Evolutionary conservation across 192 early-diverging fungal genomes (phyloP).

Genomic region (Gryganskiella cystojenkinii): DNA sequence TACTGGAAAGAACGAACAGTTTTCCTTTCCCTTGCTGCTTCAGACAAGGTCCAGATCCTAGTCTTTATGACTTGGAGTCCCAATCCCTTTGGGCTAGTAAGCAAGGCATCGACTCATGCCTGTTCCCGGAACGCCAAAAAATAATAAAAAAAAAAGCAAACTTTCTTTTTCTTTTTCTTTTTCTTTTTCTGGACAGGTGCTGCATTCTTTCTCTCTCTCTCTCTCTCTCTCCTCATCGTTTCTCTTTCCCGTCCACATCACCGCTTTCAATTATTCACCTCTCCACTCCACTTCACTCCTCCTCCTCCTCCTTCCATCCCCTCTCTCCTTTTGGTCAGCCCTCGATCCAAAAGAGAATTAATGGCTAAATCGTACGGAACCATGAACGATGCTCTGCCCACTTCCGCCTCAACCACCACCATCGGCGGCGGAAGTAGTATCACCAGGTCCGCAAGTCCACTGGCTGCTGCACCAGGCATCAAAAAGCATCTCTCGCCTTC

Average conservation of each 20-base stretch:
- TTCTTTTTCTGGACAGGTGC: too few species aligned
- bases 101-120: too few species aligned
- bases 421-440: not conserved
- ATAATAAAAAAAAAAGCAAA: too few species aligned
- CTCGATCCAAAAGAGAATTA: conserved; percentile 3
- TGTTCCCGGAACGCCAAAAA: too few species aligned
- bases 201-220: not conserved
- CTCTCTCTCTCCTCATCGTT: not conserved
- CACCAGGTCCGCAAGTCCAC: not conserved
- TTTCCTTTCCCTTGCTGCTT: too few species aligned
- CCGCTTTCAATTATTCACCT: not conserved
- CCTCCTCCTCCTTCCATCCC: not conserved
- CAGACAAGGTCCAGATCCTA: too few species aligned
- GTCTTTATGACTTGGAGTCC: too few species aligned
- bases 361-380: conserved; percentile 44
- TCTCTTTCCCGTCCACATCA: too few species aligned
- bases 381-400: conserved; percentile 20
- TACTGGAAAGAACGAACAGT: too few species aligned
- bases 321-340: not conserved
- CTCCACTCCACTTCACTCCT: not conserved
- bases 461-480: not conserved
- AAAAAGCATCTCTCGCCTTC: conserved; percentile 1
- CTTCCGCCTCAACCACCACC: conserved; percentile 11
- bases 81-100: too few species aligned
- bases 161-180: too few species aligned